phyloP scores from a whole-genome alignment of 2,329 filamentous ascomycete species.

The Phialophora macrospora region DNA sequence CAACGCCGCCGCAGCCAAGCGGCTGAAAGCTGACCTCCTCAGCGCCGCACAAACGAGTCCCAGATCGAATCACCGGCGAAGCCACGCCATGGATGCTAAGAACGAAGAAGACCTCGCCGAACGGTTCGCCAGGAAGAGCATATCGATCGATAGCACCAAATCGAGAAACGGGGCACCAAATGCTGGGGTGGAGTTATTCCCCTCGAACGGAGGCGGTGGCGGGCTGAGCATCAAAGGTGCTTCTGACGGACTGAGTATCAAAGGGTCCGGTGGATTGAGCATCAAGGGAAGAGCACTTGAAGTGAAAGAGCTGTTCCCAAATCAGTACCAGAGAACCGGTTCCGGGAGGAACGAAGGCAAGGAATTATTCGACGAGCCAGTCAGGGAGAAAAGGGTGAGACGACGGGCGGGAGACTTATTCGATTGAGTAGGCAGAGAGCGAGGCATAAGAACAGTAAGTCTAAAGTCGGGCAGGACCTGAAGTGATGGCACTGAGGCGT shows the following conservation, averaged over 20 bases:
- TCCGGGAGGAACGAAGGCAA: constrained; percentile 62
- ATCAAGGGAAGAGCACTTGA: constrained; percentile 70
- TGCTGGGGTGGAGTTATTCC: constrained; percentile 47
- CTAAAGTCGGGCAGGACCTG: neutral
- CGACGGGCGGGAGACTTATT: constrained; percentile 76
- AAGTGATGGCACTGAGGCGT: neutral
- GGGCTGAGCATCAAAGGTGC: constrained; percentile 66
- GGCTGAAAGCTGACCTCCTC: constrained; percentile 64
- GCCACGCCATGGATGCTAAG: constrained; percentile 59
- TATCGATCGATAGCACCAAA: constrained; percentile 39
- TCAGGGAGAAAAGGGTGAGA: constrained; percentile 56
- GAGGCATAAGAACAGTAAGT: neutral
- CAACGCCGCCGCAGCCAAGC: constrained; percentile 42
- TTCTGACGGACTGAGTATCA: constrained; percentile 39
- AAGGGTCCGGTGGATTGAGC: constrained; percentile 58
- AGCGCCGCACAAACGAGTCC: constrained; percentile 47
- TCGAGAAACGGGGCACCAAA: constrained; percentile 38
- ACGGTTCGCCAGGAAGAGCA: constrained; percentile 37
- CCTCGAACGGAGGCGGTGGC: constrained; percentile 38
- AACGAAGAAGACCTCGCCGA: constrained; percentile 58
- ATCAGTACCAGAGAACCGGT: constrained; percentile 51
- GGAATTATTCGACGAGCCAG: constrained; percentile 68
- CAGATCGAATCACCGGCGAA: constrained; percentile 52
- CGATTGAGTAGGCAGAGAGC: constrained; percentile 51
- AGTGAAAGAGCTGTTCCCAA: constrained; percentile 71